A percentile compares a stretch with the other conserved stretches of the same genome.
These are phyloP conservation scores for Apiospora phragmitis DNA, from an alignment of 2,329 filamentous ascomycete genomes.

Conservation along the genomic window DNA sequence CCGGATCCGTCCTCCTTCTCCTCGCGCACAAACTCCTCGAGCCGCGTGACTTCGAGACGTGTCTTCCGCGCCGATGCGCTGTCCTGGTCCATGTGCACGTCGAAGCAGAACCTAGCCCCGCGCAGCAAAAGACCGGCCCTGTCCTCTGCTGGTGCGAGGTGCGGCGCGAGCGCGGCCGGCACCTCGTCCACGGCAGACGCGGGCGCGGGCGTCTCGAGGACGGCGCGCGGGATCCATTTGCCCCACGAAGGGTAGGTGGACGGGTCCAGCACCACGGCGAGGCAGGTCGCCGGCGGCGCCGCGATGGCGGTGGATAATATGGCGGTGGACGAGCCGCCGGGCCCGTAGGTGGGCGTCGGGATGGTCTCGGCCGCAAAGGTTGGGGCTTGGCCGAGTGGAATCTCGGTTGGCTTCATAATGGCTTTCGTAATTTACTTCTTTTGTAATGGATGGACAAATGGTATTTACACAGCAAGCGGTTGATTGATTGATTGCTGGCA, in stretches of 20 bases:
- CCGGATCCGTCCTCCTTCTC: slow-evolving; percentile 6
- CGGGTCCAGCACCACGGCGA: slow-evolving; percentile 32
- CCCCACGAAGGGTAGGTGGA: slow-evolving; percentile 38
- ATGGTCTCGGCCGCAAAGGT: slow-evolving; percentile 21
- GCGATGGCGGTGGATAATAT: slow-evolving; percentile 34
- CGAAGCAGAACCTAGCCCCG: slow-evolving; percentile 34
- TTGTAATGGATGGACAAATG: background rate
- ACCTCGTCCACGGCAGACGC: slow-evolving; percentile 9
- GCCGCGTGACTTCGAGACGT: slow-evolving; percentile 28
- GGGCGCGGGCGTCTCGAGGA: slow-evolving; percentile 23
- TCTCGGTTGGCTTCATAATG: slow-evolving; percentile 15
- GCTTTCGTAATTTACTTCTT: background rate
- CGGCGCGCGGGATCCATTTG: slow-evolving; percentile 31
- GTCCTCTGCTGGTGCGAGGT: background rate
- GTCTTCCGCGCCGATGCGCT: slow-evolving; percentile 19
- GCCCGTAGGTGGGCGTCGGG: slow-evolving; percentile 32
- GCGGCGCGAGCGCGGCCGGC: slow-evolving; percentile 19
- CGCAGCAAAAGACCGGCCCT: slow-evolving; percentile 23
- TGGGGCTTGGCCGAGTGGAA: slow-evolving; percentile 20
- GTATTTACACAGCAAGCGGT: background rate
- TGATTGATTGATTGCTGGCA: background rate
- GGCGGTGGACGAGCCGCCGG: slow-evolving; percentile 29
- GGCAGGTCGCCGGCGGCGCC: slow-evolving; percentile 32
- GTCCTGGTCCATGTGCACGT: slow-evolving; percentile 33
- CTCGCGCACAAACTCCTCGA: slow-evolving; percentile 34